Conservation (phyloP, 1,284 basidiomycete genomes). For the Chalciporus sp. region DNA sequence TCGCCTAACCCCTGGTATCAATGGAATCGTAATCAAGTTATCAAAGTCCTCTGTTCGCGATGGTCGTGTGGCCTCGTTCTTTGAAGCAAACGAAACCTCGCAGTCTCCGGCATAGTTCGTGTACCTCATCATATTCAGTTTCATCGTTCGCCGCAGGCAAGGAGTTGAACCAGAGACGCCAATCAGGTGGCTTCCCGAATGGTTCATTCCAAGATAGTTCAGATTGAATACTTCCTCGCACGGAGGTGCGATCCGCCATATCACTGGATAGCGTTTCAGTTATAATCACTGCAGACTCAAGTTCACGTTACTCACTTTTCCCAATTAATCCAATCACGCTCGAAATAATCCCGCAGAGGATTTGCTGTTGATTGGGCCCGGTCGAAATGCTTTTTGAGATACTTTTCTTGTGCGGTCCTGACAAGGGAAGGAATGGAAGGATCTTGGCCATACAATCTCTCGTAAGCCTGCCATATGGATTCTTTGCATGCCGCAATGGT, state of each 20-base stretch:
- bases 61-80: conserved; percentile 7
- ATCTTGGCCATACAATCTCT: conserved; percentile 47
- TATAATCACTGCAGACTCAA: neutral
- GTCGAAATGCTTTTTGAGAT: conserved; percentile 33
- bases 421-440: conserved; percentile 35
- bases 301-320: conserved; percentile 50
- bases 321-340: conserved; percentile 69
- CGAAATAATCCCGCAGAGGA: conserved; percentile 61
- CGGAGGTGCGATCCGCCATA: conserved; percentile 71
- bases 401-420: conserved; percentile 33
- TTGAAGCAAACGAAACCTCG: conserved; percentile 47
- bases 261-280: conserved; percentile 47
- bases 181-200: conserved; percentile 49
- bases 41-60: conserved; percentile 6
- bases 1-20: conserved; percentile 18
- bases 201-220: conserved; percentile 58
- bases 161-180: conserved; percentile 53
- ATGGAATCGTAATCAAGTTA: conserved; percentile 16
- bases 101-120: conserved; percentile 36
- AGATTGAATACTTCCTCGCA: conserved; percentile 51
- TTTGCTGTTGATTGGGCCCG: conserved; percentile 30
- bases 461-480: conserved; percentile 66
- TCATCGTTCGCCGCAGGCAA: conserved; percentile 25
- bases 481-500: conserved; percentile 65
- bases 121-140: conserved; percentile 22